phyloP scores from a whole-genome alignment of 257 asterid species.

The Nicotiana otophora region DNA sequence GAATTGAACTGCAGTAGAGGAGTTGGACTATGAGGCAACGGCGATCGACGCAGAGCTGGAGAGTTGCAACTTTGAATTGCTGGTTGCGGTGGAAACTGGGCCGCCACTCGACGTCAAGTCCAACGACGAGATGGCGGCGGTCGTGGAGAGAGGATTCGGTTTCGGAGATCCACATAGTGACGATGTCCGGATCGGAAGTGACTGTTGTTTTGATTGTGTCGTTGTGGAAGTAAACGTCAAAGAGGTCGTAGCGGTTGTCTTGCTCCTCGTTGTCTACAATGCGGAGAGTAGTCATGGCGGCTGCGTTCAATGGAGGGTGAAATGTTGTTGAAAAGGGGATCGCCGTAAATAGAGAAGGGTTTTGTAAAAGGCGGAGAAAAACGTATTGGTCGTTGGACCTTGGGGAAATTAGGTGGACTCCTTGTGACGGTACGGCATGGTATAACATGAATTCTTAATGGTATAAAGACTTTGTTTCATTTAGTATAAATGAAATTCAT shows the following conservation, averaged over 20 bases:
- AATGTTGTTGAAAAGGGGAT: background rate
- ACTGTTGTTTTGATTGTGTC: conserved; percentile 21
- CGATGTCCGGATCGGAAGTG: conserved; percentile 14
- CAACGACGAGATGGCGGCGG: conserved; percentile 22
- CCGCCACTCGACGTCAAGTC: conserved; percentile 40
- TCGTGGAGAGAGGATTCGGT: conserved; percentile 6
- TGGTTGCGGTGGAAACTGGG: conserved; percentile 18
- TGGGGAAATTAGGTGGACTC: too few relatives aligned
- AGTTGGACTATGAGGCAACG: conserved; percentile 36
- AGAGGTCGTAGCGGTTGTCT: conserved; percentile 10
- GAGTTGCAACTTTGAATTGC: conserved; percentile 21
- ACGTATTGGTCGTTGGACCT: too few relatives aligned
- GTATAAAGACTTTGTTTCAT: too few relatives aligned
- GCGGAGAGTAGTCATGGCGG: background rate
- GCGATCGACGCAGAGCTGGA: conserved; percentile 38
- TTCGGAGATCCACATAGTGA: conserved; percentile 19
- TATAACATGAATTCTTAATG: too few relatives aligned
- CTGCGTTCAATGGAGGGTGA: background rate
- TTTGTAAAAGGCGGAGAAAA: background rate
- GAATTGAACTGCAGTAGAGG: conserved; percentile 9
- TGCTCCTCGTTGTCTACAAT: background rate
- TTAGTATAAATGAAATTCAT: too few relatives aligned
- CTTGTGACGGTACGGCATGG: too few relatives aligned
- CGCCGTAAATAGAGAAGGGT: background rate
- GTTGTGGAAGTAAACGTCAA: conserved; percentile 16